Evolutionary conservation across 2,329 filamentous ascomycete species (phyloP).

Genomic region (Nannizzia gypsea): DNA sequence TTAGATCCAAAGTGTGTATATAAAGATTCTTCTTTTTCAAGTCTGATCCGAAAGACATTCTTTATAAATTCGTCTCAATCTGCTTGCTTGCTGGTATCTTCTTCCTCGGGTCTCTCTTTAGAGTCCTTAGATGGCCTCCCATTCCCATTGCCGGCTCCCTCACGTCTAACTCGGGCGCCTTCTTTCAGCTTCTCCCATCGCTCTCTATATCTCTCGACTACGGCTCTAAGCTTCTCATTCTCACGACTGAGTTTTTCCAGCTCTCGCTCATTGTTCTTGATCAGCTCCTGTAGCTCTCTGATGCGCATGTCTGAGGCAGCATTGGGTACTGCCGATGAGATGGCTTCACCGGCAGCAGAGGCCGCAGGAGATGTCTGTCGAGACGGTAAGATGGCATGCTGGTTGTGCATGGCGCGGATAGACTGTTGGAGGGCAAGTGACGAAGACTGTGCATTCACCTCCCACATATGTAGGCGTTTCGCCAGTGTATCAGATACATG

Average conservation of each 20-base stretch:
- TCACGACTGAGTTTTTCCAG: slow-evolving; percentile 51
- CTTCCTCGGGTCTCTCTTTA: background rate
- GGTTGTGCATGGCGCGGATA: slow-evolving; percentile 41
- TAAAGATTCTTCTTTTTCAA: background rate
- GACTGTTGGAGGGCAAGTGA: slow-evolving; percentile 79
- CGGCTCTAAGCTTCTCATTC: slow-evolving; percentile 47
- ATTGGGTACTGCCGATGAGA: slow-evolving; percentile 11
- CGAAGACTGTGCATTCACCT: slow-evolving; percentile 79
- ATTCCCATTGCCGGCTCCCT: slow-evolving; percentile 16
- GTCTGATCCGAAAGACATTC: background rate
- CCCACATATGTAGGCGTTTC: slow-evolving; percentile 81
- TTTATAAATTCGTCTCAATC: background rate
- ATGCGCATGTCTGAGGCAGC: slow-evolving; percentile 43
- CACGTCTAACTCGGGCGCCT: slow-evolving; percentile 41
- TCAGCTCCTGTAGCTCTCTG: slow-evolving; percentile 56
- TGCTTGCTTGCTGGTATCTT: background rate
- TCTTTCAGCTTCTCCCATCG: slow-evolving; percentile 60
- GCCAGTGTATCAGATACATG: slow-evolving; percentile 75
- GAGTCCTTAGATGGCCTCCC: background rate
- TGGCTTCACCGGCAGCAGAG: slow-evolving; percentile 14
- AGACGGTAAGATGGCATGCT: slow-evolving; percentile 19
- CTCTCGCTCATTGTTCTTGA: slow-evolving; percentile 47
- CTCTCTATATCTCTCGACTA: slow-evolving; percentile 47
- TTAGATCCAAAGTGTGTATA: background rate
- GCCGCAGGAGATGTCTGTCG: slow-evolving; percentile 22